Percentiles rank a stretch among this genome's conserved stretches.
Evolutionary conservation across 2,329 filamentous ascomycete genomes (phyloP).

Genomic region (Arthrobotrys musiformis): DNA sequence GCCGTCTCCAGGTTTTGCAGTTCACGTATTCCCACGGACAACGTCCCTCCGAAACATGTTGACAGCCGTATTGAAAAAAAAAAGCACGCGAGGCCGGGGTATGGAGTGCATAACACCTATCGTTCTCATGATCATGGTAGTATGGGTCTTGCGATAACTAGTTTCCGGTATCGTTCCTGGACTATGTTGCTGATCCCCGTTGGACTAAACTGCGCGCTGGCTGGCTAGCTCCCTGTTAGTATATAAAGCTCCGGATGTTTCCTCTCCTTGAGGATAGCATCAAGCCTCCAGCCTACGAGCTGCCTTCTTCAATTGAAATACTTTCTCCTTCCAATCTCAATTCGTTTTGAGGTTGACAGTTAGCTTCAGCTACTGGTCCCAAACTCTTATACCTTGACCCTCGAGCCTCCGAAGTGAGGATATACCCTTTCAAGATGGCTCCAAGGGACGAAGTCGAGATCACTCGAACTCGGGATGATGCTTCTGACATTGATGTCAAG

Average conservation of each 20-base stretch:
- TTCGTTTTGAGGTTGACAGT: constrained; percentile 42
- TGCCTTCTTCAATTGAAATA: constrained; percentile 12
- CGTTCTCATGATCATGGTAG: constrained; percentile 41
- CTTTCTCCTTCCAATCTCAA: constrained; percentile 36
- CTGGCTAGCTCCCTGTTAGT: constrained; percentile 39
- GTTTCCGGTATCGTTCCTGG: constrained; percentile 24
- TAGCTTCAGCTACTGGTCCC: constrained; percentile 10
- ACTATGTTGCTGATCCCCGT: constrained; percentile 34
- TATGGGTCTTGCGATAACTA: constrained; percentile 5
- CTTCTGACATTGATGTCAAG: constrained; percentile 60
- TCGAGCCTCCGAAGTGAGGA: not conserved
- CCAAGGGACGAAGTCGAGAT: constrained; percentile 55
- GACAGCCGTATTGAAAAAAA: not conserved
- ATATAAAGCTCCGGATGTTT: constrained; percentile 26
- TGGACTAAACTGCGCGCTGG: constrained; percentile 5
- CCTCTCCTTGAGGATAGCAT: constrained; percentile 17
- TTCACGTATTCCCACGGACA: constrained; percentile 26
- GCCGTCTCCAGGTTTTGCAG: constrained; percentile 13
- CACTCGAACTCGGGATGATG: constrained; percentile 60
- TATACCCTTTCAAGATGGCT: constrained; percentile 33
- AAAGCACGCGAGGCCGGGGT: constrained; percentile 21
- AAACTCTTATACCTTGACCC: not conserved
- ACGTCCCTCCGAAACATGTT: constrained; percentile 37
- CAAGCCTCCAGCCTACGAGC: constrained; percentile 36
- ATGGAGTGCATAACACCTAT: constrained; percentile 32